Evolutionary conservation across 805 yeast genomes (phyloP), one percentile per base, ranked within the genome.

Genomic region (Nakazawaea ishiwadae): DNA sequence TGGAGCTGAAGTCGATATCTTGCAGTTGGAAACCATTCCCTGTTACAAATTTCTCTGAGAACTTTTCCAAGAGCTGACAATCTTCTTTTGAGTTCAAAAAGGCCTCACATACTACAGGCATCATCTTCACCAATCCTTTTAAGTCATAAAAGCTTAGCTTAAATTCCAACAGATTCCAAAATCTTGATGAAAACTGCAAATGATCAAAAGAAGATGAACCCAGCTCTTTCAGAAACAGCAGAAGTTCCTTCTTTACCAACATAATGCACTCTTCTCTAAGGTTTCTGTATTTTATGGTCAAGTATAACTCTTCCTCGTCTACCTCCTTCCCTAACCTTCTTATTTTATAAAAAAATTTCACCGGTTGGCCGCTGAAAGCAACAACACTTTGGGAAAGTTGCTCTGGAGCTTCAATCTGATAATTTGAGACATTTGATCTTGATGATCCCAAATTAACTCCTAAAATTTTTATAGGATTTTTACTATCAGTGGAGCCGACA

Each of bases 301-400:
- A 56, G 10, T 60, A 61, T 38, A 79, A 59, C 4, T 53, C 40
- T 1, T 43, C 45, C 10, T 51, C 41, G 4, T 39, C 42, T 3
- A 9, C 17, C 1, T 15, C 40, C 40, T 48, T 52, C 10, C 42
- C 48, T 37, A 57, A 30, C 42, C 54, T 35, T 28, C 60, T 54
- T n/a, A 84, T 68, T 40, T 70, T 66, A 59, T 75, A 86, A 44
- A 82, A 77, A 35, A 70, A 73, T 3, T 77, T 72, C 0, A 79
- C 77, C 0, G 88, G 84, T 46, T 84, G 90, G n/a, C 81, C 89
- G 5, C 75, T 75, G 52, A 74, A 77, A 0, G 85, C 81, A 16
- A 83, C 60, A 7, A 75, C 43, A 41, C 56, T 51, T 9, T 15
- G 7, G 8, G 40, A 18, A 19, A 20, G 11, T n/a, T n/a, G 33